Conservation (phyloP, 2,329 filamentous ascomycete genomes). For the Aspergillus glaucus region DNA sequence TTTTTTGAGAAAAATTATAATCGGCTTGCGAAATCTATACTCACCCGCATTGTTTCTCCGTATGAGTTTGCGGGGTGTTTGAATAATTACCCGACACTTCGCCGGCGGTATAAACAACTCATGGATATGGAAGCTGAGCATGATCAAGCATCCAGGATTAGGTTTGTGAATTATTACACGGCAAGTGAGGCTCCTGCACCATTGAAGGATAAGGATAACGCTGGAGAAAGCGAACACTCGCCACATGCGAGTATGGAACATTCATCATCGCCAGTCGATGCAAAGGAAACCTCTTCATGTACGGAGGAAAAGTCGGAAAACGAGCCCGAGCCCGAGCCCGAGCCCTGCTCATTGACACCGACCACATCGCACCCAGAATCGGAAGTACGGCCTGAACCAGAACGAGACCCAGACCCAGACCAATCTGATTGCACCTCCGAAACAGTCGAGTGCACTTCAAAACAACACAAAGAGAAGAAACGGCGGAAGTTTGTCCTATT, state of each 20-base stretch:
- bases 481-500: conserved; percentile 74
- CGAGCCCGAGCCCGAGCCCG: conserved; percentile 3
- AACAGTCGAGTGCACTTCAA: conserved; percentile 4
- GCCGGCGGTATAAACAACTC: conserved; percentile 62
- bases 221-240: conserved; percentile 9
- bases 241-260: conserved; percentile 16
- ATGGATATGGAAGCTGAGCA: conserved; percentile 66
- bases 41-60: conserved; percentile 69
- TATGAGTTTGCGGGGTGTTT: conserved; percentile 77
- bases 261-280: background rate
- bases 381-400: conserved; percentile 4
- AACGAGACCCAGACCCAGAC: background rate
- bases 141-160: conserved; percentile 42
- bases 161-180: conserved; percentile 88
- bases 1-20: conserved; percentile 79
- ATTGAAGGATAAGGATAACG: conserved; percentile 22
- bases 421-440: conserved; percentile 5
- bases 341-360: background rate
- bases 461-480: conserved; percentile 35
- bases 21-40: conserved; percentile 62
- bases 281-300: background rate
- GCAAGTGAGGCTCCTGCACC: conserved; percentile 45
- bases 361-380: background rate
- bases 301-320: conserved; percentile 7
- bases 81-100: conserved; percentile 67